Percentiles rank a stretch among this genome's conserved stretches.
phyloP scores from a whole-genome alignment of 257 asterid genomes.

The Perilla frutescens region DNA sequence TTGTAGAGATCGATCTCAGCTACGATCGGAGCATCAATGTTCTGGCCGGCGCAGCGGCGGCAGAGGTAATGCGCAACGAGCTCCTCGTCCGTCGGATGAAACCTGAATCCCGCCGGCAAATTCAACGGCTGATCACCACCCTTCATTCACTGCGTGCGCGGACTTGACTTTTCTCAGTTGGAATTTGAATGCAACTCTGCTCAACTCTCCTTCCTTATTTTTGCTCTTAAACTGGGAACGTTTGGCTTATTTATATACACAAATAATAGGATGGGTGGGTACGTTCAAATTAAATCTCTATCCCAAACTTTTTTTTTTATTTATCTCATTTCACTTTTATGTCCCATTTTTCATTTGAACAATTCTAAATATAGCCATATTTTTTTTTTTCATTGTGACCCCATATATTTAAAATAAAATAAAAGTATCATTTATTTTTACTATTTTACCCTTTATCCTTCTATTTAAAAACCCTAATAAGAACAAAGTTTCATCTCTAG shows the following conservation, averaged over 20 bases:
- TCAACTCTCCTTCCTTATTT: too few relatives aligned
- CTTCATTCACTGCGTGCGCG: slow-evolving; percentile 45
- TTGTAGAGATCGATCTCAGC: slow-evolving; percentile 61
- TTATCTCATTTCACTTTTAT: too few relatives aligned
- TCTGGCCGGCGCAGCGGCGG: slow-evolving; percentile 55
- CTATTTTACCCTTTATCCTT: too few relatives aligned
- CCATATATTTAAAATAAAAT: too few relatives aligned
- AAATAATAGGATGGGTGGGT: neutral
- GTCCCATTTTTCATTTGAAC: too few relatives aligned
- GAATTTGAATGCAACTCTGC: neutral
- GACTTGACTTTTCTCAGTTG: neutral
- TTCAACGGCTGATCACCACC: slow-evolving; percentile 42
- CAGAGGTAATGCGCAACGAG: slow-evolving; percentile 58
- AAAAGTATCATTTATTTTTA: too few relatives aligned
- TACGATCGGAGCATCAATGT: slow-evolving; percentile 45
- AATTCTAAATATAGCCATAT: too few relatives aligned
- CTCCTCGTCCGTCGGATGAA: slow-evolving; percentile 67
- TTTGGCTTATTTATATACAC: neutral
- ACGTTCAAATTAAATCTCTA: too few relatives aligned
- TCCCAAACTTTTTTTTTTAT: too few relatives aligned
- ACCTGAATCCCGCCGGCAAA: slow-evolving; percentile 61
- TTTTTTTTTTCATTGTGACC: too few relatives aligned
- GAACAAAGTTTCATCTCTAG: too few relatives aligned
- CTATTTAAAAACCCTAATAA: too few relatives aligned
- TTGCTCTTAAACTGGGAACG: neutral